These are phyloP conservation scores for Annulohypoxylon nitens DNA, from an alignment of 495 filamentous ascomycete species.

Conservation along the genomic window DNA sequence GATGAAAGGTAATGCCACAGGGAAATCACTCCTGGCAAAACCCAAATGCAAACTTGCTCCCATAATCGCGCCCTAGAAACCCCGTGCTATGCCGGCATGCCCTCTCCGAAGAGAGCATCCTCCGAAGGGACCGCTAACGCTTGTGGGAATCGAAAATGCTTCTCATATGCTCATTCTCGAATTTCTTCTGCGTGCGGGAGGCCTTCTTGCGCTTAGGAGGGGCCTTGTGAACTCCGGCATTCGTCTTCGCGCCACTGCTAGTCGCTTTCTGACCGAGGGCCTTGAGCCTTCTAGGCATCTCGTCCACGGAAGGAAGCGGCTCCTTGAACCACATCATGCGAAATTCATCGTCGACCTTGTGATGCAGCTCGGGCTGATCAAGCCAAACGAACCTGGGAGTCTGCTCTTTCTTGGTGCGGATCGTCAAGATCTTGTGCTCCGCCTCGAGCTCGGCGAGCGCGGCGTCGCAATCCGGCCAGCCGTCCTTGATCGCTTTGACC, in stretches of 20 bases:
- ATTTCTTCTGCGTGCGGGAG: conserved; percentile 76
- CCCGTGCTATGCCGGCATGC: no score
- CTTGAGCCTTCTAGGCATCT: conserved; percentile 79
- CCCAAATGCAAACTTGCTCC: background rate
- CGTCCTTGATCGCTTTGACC: conserved; percentile 92
- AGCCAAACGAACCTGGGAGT: conserved; percentile 87
- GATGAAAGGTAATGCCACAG: background rate
- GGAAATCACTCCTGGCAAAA: background rate
- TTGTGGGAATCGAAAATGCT: conserved; percentile 86
- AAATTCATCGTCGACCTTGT: conserved; percentile 85
- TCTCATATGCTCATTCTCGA: conserved; percentile 93
- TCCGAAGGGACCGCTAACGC: conserved; percentile 36
- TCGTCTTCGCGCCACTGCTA: conserved; percentile 75
- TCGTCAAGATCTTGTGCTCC: conserved; percentile 83
- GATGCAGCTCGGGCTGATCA: conserved; percentile 81
- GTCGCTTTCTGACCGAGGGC: conserved; percentile 82
- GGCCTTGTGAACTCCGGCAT: conserved; percentile 71
- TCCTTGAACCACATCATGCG: conserved; percentile 83
- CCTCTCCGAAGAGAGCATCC: background rate
- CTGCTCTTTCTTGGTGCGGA: conserved; percentile 93
- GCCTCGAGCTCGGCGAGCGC: conserved; percentile 82
- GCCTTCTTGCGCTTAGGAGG: conserved; percentile 79
- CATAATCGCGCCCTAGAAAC: background rate
- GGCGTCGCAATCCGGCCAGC: conserved; percentile 86
- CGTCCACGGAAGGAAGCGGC: conserved; percentile 78